phyloP scores from a whole-genome alignment of 108 stramenopile genomes.

The Nitzschia sp. region DNA sequence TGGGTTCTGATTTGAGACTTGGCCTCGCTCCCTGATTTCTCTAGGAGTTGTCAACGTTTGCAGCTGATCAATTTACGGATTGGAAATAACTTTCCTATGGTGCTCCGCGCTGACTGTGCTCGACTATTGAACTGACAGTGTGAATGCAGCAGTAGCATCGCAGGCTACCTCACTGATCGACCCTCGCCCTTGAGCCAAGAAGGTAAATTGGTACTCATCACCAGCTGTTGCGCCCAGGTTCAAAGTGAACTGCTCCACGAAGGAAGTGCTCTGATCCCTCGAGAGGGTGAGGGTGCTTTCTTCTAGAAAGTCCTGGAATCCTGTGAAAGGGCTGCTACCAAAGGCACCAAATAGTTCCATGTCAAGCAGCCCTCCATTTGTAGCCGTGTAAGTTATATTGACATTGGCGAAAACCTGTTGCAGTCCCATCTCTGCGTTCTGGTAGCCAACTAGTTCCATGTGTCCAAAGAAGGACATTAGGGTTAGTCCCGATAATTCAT shows the following conservation, averaged over 20 bases:
- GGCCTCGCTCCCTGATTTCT: too few species aligned
- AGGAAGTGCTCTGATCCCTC: background rate
- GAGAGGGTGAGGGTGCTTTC: background rate
- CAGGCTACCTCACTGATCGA: background rate
- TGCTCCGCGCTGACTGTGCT: too few species aligned
- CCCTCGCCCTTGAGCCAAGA: constrained; percentile 7
- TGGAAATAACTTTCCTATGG: too few species aligned
- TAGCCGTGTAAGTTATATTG: constrained; percentile 21
- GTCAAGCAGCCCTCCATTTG: constrained; percentile 17
- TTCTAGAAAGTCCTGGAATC: constrained; percentile 4
- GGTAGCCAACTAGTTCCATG: constrained; percentile 38
- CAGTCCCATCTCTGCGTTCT: constrained; percentile 19
- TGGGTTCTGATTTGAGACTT: too few species aligned
- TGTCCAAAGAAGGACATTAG: constrained; percentile 32
- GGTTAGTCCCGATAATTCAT: constrained; percentile 8
- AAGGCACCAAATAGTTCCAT: constrained; percentile 17
- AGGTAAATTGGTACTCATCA: constrained; percentile 8
- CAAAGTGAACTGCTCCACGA: constrained; percentile 6
- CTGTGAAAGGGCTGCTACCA: constrained; percentile 23
- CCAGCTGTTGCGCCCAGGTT: constrained; percentile 4
- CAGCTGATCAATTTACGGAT: too few species aligned
- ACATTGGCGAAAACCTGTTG: constrained; percentile 24
- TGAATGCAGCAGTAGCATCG: constrained; percentile 7
- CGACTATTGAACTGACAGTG: background rate
- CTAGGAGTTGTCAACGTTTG: too few species aligned